Base-by-base conservation (phyloP, 805 yeast genomes). In the Myxozyma vanderwaltii region DNA sequence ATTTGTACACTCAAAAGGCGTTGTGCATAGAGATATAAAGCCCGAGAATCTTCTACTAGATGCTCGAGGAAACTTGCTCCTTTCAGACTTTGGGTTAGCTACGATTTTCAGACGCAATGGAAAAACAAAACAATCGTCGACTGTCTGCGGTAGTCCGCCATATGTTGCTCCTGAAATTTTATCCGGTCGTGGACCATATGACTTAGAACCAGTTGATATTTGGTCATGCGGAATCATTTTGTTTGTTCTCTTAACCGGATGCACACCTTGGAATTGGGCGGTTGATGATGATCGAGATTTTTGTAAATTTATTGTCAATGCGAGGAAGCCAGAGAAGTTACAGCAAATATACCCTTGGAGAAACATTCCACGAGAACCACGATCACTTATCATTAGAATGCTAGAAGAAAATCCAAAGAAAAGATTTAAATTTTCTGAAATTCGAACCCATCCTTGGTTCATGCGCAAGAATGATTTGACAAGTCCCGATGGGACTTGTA, bases 1-100 rank as follows among this genome's bases (percentile, higher is more conserved):
- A 21, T 86, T 79, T 63, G 68, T 86, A 44, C 95, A 88, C 66
- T 70, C 76, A 13, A 76, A 78, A 47, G 89, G 89, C 10, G 84
- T 85, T 35, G 86, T 88, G 1, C 88, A 83, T 69, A 71, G 89
- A 51, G 88, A 85, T 68, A 79, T 86, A 53, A 85, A 85, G 64
- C 89, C 89, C 0, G 89, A 86, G 65, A 85, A 85, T 65, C 78
- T 88, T 8, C 74, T 88, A 27, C 71, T 88, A 15, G 89, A 86
- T 68, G 74, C 75, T 24, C 71, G 76, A 31, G 91, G 91, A 2
- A 86, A 86, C 68, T 70, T 88, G 68, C 86, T 86, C 66, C 72
- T 87, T n/a, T 85, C 89, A 0, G 94, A 87, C 72, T 87, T 88
- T 73, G 94, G 94, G 0, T 73, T 88, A 15, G 90, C 91, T 0